These are phyloP conservation scores for Parathielavia appendiculata DNA, from an alignment of 495 filamentous ascomycete genomes.

Conservation along the genomic window DNA sequence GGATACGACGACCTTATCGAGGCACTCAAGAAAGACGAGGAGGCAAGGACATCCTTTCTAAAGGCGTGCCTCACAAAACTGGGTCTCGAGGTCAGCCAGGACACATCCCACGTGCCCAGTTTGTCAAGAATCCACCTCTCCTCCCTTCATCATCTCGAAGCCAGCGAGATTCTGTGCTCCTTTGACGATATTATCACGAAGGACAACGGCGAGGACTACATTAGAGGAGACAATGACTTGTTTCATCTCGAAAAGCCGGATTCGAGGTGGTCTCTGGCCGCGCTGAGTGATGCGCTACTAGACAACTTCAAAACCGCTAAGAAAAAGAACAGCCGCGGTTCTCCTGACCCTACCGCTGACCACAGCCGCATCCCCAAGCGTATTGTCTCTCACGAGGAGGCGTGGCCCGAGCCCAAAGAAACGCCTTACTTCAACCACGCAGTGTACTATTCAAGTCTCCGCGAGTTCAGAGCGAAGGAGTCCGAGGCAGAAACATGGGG, in stretches of 20 bases:
- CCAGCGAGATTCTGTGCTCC: conserved; percentile 60
- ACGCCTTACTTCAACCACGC: conserved; percentile 88
- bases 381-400: conserved; percentile 62
- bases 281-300: conserved; percentile 34
- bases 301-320: conserved; percentile 22
- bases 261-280: conserved; percentile 54
- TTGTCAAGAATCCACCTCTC: conserved; percentile 84
- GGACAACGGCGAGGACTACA: conserved; percentile 64
- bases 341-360: conserved; percentile 61
- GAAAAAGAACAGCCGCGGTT: conserved; percentile 22
- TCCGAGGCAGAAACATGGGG: conserved; percentile 63
- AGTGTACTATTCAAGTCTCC: conserved; percentile 68
- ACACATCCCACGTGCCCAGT: conserved; percentile 65
- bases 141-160: conserved; percentile 56
- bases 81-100: conserved; percentile 69
- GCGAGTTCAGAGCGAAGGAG: conserved; percentile 54
- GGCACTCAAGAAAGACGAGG: conserved; percentile 64
- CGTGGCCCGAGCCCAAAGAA: conserved; percentile 64
- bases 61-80: conserved; percentile 78
- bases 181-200: conserved; percentile 63
- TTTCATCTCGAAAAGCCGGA: conserved; percentile 66
- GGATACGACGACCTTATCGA: conserved; percentile 66
- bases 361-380: conserved; percentile 70
- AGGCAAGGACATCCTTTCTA: conserved; percentile 65
- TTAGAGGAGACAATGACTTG: conserved; percentile 79